Percentiles rank a stretch among this genome's conserved stretches.
Evolutionary conservation across 129 eudicot species (phyloP).

Genomic region (Smallanthus sonchifolius): DNA sequence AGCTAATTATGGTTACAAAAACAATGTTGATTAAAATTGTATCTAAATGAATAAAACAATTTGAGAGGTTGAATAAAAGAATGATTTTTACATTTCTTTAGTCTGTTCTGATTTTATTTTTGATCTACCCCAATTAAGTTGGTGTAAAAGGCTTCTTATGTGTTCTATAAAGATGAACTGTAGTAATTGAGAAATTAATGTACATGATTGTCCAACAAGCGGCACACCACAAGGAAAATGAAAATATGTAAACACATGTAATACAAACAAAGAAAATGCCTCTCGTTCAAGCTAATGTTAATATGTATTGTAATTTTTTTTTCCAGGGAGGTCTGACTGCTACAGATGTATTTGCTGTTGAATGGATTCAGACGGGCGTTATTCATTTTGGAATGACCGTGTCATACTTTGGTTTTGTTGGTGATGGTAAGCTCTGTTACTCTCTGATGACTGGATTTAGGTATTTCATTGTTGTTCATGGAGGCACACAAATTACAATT

Average conservation of each 20-base stretch:
- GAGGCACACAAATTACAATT: background rate
- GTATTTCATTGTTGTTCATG: conserved; percentile 9
- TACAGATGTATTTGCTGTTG: conserved; percentile 95
- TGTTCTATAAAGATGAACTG: background rate
- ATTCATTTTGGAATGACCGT: conserved; percentile 96
- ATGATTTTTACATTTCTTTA: background rate
- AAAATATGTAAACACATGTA: background rate
- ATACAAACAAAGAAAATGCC: background rate
- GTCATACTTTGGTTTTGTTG: conserved; percentile 86
- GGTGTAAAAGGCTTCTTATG: background rate
- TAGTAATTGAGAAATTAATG: background rate
- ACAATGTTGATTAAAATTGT: background rate
- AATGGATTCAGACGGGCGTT: conserved; percentile 87
- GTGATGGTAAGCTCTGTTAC: conserved; percentile 69
- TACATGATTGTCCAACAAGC: background rate
- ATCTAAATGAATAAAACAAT: background rate
- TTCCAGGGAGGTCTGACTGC: conserved; percentile 98
- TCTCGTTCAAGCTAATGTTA: background rate
- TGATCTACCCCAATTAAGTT: background rate
- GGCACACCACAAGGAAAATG: background rate
- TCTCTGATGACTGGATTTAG: background rate
- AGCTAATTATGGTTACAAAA: background rate
- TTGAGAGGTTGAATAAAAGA: background rate
- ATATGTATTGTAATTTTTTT: conserved; percentile 6
- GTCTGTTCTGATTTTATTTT: background rate